Evolutionary conservation across 2,329 filamentous ascomycete species (phyloP).

Genomic region (Nigrospora oryzae): DNA sequence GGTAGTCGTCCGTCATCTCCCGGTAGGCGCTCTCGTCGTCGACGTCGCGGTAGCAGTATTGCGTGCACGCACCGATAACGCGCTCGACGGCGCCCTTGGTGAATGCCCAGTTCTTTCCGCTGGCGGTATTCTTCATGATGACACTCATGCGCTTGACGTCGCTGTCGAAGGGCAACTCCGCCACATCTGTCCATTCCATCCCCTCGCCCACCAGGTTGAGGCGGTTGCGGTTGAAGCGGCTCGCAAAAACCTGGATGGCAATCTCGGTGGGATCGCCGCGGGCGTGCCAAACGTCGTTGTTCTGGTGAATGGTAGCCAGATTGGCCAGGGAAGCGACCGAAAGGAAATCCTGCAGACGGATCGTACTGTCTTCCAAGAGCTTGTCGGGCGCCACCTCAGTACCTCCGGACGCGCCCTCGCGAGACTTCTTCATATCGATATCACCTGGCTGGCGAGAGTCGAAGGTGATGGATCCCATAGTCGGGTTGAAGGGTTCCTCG

Average conservation of each 20-base stretch:
- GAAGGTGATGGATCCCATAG: slow-evolving; percentile 36
- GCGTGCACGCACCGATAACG: slow-evolving; percentile 51
- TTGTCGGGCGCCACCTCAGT: slow-evolving; percentile 10
- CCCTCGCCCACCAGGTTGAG: slow-evolving; percentile 39
- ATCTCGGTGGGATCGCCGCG: slow-evolving; percentile 63
- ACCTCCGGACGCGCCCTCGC: slow-evolving; percentile 14
- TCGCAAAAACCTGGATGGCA: slow-evolving; percentile 63
- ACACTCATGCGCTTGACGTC: slow-evolving; percentile 70
- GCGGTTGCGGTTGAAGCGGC: slow-evolving; percentile 55
- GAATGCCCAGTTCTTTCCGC: slow-evolving; percentile 25
- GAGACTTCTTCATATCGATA: slow-evolving; percentile 17
- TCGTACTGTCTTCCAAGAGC: slow-evolving; percentile 31
- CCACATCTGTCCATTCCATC: slow-evolving; percentile 45
- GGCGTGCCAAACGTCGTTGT: slow-evolving; percentile 44
- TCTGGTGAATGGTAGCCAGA: slow-evolving; percentile 35
- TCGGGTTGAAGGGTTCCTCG: slow-evolving; percentile 48
- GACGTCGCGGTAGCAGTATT: slow-evolving; percentile 27
- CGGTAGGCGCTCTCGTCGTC: slow-evolving; percentile 21
- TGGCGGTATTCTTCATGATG: slow-evolving; percentile 41
- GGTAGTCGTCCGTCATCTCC: slow-evolving; percentile 36
- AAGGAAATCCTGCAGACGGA: slow-evolving; percentile 43
- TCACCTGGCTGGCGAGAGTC: slow-evolving; percentile 24
- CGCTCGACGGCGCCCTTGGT: slow-evolving; percentile 62
- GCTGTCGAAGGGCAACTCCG: slow-evolving; percentile 64
- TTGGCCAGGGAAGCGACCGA: slow-evolving; percentile 51